Percentiles rank a stretch among this genome's conserved stretches.
phyloP scores from a whole-genome alignment of 2,329 filamentous ascomycete genomes.

The Scedosporium dehoogii region DNA sequence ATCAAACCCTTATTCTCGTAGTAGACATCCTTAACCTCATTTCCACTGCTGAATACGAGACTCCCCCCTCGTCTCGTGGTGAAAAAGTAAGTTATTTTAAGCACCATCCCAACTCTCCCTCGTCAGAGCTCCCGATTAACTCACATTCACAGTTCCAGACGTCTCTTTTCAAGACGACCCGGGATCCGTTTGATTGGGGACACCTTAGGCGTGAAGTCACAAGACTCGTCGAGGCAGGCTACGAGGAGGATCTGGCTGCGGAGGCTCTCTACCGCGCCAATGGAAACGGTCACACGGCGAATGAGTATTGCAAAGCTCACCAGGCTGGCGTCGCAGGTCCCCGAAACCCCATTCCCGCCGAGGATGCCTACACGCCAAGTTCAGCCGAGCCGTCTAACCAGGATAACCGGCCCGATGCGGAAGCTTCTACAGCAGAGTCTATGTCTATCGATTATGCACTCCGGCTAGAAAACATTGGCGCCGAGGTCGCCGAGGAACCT shows the following conservation, averaged over 20 bases:
- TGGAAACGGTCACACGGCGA: conserved; percentile 48
- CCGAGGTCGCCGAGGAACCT: conserved; percentile 13
- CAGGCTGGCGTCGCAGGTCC: conserved; percentile 44
- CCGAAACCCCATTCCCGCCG: conserved; percentile 57
- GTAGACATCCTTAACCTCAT: conserved; percentile 77
- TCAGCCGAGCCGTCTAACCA: conserved; percentile 12
- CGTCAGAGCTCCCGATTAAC: background rate
- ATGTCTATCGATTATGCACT: conserved; percentile 22
- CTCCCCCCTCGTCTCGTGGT: conserved; percentile 38
- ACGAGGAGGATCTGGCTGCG: conserved; percentile 51
- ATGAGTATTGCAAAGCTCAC: conserved; percentile 67
- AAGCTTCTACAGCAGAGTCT: conserved; percentile 13
- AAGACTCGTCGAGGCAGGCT: conserved; percentile 22
- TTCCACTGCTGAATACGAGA: conserved; percentile 67
- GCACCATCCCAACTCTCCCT: conserved; percentile 24
- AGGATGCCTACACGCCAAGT: conserved; percentile 36
- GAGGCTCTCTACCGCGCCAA: conserved; percentile 81
- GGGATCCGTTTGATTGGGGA: conserved; percentile 37
- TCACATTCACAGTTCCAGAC: conserved; percentile 11
- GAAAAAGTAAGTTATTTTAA: conserved; percentile 40
- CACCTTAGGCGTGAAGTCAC: conserved; percentile 18
- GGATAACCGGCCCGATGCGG: background rate
- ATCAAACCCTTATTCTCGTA: conserved; percentile 65
- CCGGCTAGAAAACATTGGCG: conserved; percentile 8
- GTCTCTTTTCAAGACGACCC: conserved; percentile 29